A percentile compares a stretch with the other conserved stretches of the same genome.
Evolutionary conservation across 2,329 filamentous ascomycete genomes (phyloP).

Genomic region (Whalleya microplaca): DNA sequence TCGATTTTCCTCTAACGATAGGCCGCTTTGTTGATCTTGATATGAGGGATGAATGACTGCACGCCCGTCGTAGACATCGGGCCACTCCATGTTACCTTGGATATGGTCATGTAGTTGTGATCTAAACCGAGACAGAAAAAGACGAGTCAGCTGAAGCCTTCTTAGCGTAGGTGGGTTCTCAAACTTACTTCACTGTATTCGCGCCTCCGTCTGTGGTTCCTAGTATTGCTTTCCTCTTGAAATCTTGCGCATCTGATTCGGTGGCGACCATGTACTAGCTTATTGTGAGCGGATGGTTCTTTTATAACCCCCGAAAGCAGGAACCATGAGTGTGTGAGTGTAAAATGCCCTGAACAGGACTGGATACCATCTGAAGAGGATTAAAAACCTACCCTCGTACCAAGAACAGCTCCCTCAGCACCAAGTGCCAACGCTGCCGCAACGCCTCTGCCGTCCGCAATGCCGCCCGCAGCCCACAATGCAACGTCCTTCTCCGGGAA

Average conservation of each 20-base stretch:
- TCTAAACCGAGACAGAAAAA: constrained; percentile 14
- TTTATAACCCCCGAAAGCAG: background rate
- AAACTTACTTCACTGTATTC: constrained; percentile 41
- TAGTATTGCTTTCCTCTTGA: constrained; percentile 38
- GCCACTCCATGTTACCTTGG: constrained; percentile 35
- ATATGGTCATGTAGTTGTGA: constrained; percentile 38
- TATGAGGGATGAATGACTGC: constrained; percentile 35
- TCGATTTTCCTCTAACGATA: constrained; percentile 34
- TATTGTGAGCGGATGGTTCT: background rate
- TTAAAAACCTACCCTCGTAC: constrained; percentile 32
- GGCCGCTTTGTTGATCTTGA: constrained; percentile 29
- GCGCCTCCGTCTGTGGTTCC: constrained; percentile 38
- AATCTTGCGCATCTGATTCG: constrained; percentile 39
- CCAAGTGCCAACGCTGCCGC: constrained; percentile 52
- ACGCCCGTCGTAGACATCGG: constrained; percentile 36
- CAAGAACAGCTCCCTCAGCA: constrained; percentile 33
- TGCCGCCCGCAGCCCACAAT: constrained; percentile 54
- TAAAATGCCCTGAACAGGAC: background rate
- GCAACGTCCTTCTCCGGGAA: constrained; percentile 31
- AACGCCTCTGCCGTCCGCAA: constrained; percentile 50
- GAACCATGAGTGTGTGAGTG: background rate
- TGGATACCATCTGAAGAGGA: background rate
- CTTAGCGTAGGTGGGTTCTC: background rate
- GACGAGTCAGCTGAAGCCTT: background rate
- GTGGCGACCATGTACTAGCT: constrained; percentile 40